phyloP scores from a whole-genome alignment of 768 basidiomycete species.

The Cubamyces sp. region DNA sequence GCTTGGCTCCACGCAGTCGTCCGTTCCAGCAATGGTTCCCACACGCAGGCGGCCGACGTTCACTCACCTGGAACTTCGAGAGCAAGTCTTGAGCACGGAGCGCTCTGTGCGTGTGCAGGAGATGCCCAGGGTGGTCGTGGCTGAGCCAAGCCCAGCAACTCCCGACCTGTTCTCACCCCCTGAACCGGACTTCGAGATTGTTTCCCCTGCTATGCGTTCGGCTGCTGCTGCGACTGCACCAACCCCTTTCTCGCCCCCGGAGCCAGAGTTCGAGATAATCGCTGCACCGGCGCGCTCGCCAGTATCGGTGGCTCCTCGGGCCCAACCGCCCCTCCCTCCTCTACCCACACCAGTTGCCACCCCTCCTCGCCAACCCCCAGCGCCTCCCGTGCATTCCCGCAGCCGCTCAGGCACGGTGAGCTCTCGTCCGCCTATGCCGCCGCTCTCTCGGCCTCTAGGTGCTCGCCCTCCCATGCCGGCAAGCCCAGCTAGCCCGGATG shows the following conservation, averaged over 20 bases:
- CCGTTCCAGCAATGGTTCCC: neutral
- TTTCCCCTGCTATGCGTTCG: conserved; percentile 8
- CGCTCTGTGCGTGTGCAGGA: neutral
- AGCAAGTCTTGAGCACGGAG: conserved; percentile 11
- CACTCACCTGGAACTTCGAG: conserved; percentile 31
- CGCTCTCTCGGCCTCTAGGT: conserved; percentile 5
- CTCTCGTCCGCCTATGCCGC: conserved; percentile 4
- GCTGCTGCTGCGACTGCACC: neutral
- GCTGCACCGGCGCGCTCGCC: conserved; percentile 2
- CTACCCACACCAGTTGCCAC: neutral
- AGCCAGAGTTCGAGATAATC: conserved; percentile 22
- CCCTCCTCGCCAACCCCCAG: neutral
- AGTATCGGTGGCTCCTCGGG: neutral
- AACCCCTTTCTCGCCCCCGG: conserved; percentile 12
- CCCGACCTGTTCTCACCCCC: conserved; percentile 14
- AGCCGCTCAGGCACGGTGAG: conserved; percentile 23
- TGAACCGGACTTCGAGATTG: conserved; percentile 13
- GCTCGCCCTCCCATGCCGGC: neutral
- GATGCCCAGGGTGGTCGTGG: neutral
- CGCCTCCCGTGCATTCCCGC: conserved; percentile 7
- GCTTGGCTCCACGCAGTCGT: neutral
- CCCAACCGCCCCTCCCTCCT: neutral
- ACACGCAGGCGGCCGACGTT: conserved; percentile 10
- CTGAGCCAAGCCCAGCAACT: conserved; percentile 4
- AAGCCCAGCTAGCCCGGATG: neutral